Evolutionary conservation across 2,329 filamentous ascomycete species (phyloP).

Genomic region (Conoideocrella luteorostrata): DNA sequence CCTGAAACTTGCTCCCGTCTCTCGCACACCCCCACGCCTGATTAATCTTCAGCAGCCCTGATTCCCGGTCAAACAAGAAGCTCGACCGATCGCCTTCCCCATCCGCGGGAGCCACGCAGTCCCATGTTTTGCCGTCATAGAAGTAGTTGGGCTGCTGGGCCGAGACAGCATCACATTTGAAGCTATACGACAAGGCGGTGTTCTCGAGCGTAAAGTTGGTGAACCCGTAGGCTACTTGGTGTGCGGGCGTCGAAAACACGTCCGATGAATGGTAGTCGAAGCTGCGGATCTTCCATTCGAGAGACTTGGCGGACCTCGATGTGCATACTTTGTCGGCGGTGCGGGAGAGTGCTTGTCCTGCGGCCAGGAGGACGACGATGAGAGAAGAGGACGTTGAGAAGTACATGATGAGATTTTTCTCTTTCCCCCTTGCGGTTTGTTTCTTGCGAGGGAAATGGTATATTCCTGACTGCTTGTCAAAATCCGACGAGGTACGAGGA

Average conservation of each 20-base stretch:
- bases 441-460: too few species aligned
- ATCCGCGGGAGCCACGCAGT: background rate
- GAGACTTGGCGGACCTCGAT: background rate
- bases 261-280: background rate
- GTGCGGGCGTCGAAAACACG: background rate
- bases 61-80: background rate
- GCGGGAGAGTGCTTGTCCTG: background rate
- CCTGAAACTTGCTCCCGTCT: constrained; percentile 2
- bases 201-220: constrained; percentile 5
- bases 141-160: background rate
- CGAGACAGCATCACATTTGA: background rate
- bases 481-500: too few species aligned
- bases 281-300: background rate
- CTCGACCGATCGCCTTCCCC: background rate
- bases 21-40: constrained; percentile 3
- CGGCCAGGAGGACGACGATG: background rate
- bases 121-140: background rate
- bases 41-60: background rate
- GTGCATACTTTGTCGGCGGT: constrained; percentile 5
- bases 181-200: background rate
- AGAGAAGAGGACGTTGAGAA: too few species aligned
- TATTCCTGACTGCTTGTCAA: too few species aligned
- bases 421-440: too few species aligned
- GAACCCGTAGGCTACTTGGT: background rate
- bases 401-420: too few species aligned